Evolutionary conservation across 2,329 filamentous ascomycete species (phyloP).

Genomic region (Elsinoe australis): DNA sequence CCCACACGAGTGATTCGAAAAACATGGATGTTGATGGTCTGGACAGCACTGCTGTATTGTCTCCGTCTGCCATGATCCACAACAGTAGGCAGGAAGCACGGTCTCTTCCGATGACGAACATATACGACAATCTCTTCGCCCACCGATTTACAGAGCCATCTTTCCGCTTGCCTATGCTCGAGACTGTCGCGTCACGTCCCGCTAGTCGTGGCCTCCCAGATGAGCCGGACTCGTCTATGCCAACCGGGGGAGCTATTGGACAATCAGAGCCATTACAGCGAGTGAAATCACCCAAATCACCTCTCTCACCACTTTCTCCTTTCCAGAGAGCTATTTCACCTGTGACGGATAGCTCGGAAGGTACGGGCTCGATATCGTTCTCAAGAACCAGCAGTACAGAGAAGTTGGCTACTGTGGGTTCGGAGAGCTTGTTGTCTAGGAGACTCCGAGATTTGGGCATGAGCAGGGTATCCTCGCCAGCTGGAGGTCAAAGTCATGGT

Average conservation of each 20-base stretch:
- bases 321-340: conserved; percentile 20
- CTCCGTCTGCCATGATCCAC: conserved; percentile 25
- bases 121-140: conserved; percentile 11
- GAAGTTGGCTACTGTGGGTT: conserved; percentile 61
- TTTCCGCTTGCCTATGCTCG: conserved; percentile 13
- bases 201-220: conserved; percentile 5
- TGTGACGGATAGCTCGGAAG: conserved; percentile 18
- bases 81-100: conserved; percentile 17
- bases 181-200: conserved; percentile 11
- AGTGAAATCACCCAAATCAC: conserved; percentile 21
- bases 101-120: conserved; percentile 18
- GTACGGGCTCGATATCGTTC: conserved; percentile 22
- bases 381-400: conserved; percentile 44
- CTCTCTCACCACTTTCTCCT: conserved; percentile 21
- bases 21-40: conserved; percentile 25
- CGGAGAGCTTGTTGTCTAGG: conserved; percentile 56
- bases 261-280: conserved; percentile 18
- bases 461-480: neutral
- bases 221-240: conserved; percentile 14
- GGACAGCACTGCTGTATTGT: conserved; percentile 14
- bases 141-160: conserved; percentile 9
- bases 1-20: conserved; percentile 24
- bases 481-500: neutral
- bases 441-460: conserved; percentile 57
- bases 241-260: conserved; percentile 11